Conservation (phyloP, 116 monocot genomes). For the Zostera marina region DNA sequence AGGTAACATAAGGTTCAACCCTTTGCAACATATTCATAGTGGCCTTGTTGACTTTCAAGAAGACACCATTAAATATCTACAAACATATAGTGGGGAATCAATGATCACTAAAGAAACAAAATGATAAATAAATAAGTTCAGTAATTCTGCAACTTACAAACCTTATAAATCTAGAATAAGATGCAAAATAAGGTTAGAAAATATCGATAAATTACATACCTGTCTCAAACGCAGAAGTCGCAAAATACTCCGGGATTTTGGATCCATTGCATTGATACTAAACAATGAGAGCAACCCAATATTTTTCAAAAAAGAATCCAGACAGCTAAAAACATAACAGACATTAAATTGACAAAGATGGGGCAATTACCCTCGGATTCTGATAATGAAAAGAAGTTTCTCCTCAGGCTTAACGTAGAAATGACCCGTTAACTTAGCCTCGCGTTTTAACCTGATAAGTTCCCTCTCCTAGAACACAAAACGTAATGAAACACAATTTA, state of each 20-base stretch:
- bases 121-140: too few species aligned
- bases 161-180: too few species aligned
- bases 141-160: too few species aligned
- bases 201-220: conserved; percentile 14
- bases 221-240: conserved; percentile 85
- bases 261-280: conserved; percentile 94
- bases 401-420: conserved; percentile 83
- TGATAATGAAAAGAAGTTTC: conserved; percentile 68
- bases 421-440: conserved; percentile 75
- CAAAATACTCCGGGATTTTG: conserved; percentile 66
- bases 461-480: conserved; percentile 48
- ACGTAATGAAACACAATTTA: too few species aligned
- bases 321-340: too few species aligned
- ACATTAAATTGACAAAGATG: too few species aligned
- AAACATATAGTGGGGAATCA: not conserved
- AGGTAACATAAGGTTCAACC: conserved; percentile 93
- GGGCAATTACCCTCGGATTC: conserved; percentile 55
- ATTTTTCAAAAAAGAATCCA: too few species aligned
- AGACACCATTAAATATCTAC: conserved; percentile 92
- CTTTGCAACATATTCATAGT: conserved; percentile 80
- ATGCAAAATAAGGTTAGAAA: too few species aligned
- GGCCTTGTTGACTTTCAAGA: conserved; percentile 87
- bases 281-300: not conserved
- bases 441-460: conserved; percentile 60
- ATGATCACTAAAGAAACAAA: not conserved